Conservation (phyloP, 495 filamentous ascomycete species). For the Xylaria acuta region DNA sequence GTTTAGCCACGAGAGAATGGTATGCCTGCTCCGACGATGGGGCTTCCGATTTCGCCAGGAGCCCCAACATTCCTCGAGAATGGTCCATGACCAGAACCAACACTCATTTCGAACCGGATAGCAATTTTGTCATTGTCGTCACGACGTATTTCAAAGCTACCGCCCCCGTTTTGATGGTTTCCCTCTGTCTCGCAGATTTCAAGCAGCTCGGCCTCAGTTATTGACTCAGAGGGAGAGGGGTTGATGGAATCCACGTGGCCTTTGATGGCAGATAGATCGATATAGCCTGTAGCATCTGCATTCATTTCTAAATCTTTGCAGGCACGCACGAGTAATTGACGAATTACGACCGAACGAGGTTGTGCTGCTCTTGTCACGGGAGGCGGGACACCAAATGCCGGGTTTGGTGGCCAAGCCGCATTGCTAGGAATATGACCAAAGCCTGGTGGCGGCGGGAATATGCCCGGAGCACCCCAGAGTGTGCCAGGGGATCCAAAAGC, state of each 20-base stretch:
- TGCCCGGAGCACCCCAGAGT: constrained; percentile 37
- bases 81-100: constrained; percentile 28
- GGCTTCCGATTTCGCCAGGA: constrained; percentile 59
- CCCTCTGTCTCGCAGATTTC: constrained; percentile 92
- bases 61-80: constrained; percentile 50
- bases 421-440: constrained; percentile 28
- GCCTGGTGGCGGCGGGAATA: constrained; percentile 39
- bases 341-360: constrained; percentile 52
- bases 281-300: constrained; percentile 61
- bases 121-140: constrained; percentile 55
- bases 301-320: constrained; percentile 53
- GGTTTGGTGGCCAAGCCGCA: constrained; percentile 36
- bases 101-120: constrained; percentile 53
- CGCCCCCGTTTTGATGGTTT: constrained; percentile 85
- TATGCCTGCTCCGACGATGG: constrained; percentile 56
- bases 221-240: constrained; percentile 58
- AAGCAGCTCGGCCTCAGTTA: constrained; percentile 76
- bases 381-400: constrained; percentile 36
- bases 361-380: constrained; percentile 41
- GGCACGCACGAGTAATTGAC: constrained; percentile 56
- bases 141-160: constrained; percentile 71
- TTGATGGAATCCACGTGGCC: constrained; percentile 68
- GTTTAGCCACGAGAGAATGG: constrained; percentile 21
- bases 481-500: constrained; percentile 41
- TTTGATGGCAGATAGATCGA: constrained; percentile 70